Evolutionary conservation across 2,329 filamentous ascomycete species (phyloP), one percentile per base, ranked within the genome.

Genomic region (Alternaria brassicae): DNA sequence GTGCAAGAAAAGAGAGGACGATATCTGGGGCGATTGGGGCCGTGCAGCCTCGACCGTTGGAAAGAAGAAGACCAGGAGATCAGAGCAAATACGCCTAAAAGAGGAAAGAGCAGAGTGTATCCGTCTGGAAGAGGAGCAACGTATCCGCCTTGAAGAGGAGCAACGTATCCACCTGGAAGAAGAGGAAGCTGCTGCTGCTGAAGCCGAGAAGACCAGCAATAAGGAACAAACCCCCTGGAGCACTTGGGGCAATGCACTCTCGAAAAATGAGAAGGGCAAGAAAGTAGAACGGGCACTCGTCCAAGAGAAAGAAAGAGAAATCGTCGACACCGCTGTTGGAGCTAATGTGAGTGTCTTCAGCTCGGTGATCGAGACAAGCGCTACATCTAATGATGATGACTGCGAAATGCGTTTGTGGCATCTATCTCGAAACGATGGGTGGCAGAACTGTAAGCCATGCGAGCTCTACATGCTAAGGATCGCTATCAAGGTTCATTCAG

Each of bases 1-100:
- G n/a, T n/a, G n/a, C n/a, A 30, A 50, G 34, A 50, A 50, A 19
- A 37, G 10, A 19, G 34, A 48, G 17, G 44, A 36, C 44, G 44
- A 48, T 21, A 6, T 25, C 32, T 36, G 44, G 44, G 44, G 44
- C 40, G 66, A 65, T 21, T 79, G 74, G 73, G 72, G 68, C 8
- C 59, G 64, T 62, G 62, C 52, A 60, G 63, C 58, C 3, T 57
- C 63, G 30, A 66, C 66, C 63, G 58, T 19, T 58, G n/a, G 61
- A 59, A 67, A 40, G 67, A 23, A 50, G 30, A 71, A 32, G 64
- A 68, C 30, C 63, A 70, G 48, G 67, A 70, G 58, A 27, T 3
- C 19, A 52, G 17, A 28, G 7, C 36, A 15, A 6, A 9, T 41
- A 21, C 9, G 8, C 6, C 30, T 37, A 25, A 19, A 36, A 12